A percentile compares a stretch with the other conserved stretches of the same genome.
Evolutionary conservation across 257 asterid species (phyloP).

Genomic region (Orobanche coerulescens): DNA sequence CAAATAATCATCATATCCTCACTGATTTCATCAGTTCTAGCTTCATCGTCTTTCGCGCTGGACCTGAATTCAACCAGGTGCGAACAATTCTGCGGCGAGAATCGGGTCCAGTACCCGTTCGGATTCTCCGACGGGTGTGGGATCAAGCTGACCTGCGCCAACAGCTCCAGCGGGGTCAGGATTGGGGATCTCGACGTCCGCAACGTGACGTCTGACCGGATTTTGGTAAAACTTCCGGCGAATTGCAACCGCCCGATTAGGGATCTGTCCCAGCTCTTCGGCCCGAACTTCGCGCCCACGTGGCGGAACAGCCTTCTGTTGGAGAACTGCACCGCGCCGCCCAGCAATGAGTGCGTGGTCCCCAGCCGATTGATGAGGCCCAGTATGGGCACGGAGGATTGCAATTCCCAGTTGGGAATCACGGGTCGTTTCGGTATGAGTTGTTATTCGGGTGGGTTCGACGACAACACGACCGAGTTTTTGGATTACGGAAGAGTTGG

Average conservation of each 20-base stretch:
- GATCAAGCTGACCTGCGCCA: conserved; percentile 41
- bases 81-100: conserved; percentile 24
- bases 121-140: conserved; percentile 50
- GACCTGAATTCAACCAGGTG: conserved; percentile 22
- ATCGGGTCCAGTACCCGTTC: conserved; percentile 46
- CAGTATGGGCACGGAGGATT: conserved; percentile 15
- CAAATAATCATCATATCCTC: conserved; percentile 13
- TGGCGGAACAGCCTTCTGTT: conserved; percentile 55
- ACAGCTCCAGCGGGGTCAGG: conserved; percentile 18
- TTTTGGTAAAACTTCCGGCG: conserved; percentile 37
- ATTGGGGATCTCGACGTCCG: conserved; percentile 36
- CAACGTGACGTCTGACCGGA: conserved; percentile 43
- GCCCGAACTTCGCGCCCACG: conserved; percentile 40
- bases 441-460: conserved; percentile 36
- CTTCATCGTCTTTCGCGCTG: conserved; percentile 14
- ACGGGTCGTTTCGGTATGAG: conserved; percentile 10
- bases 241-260: conserved; percentile 50
- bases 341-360: conserved; percentile 37
- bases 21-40: conserved; percentile 20
- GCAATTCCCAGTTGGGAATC: conserved; percentile 15
- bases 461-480: conserved; percentile 24
- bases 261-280: conserved; percentile 26
- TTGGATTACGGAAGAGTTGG: conserved; percentile 26
- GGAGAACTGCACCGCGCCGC: conserved; percentile 33
- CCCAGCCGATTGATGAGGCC: conserved; percentile 27